Base-by-base conservation (phyloP, 176 grass and related monocot species). In the Oryza nivara region DNA sequence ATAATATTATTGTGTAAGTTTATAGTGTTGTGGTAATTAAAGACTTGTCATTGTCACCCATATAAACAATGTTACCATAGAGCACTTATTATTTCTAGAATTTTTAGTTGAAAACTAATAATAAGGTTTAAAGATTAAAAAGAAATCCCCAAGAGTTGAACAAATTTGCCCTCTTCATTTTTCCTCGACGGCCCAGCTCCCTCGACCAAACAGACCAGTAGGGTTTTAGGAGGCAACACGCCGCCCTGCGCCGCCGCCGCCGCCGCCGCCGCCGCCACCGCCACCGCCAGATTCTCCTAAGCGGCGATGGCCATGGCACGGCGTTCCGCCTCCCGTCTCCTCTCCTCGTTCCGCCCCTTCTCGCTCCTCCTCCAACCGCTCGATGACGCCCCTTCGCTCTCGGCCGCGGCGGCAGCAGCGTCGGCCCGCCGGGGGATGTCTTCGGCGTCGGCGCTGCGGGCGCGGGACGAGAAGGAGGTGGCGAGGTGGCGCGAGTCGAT, bases 401-500 rank as follows among this genome's bases (percentile, higher is more conserved):
- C 38, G 0, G 80, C 80, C 54, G 76, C 61, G 7, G 67, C 68
- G 23, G 73, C 77, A 1, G 16, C 61, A 3, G 85, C 82, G 19
- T 73, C 64, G 45, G 86, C 64, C 10, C 75, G 89, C 25, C 72
- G 77, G 47, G 85, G 86, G 78, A 68, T 91, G 82, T 85, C 85
- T n/a, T 85, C 86, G 67, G 78, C 83, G 43, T 83, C 89, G 16
- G 89, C 84, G 40, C 49, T 90, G 69, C 80, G 91, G 72, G 86
- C 80, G 30, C 89, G 92, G 74, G 96, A 96, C 49, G 93, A 96
- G 60, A 98, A 98, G 86, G 96, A 96, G 25, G 30, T 73, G 0
- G 87, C 85, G 19, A 89, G 86, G 67, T 98, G 93, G 93, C 89
- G 82, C 73, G 96, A 98, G 51, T 87, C 93, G 58, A 95, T 98